These are phyloP conservation scores for Thermothelomyces thermophilus DNA, from an alignment of 2,329 filamentous ascomycete genomes.

Conservation along the genomic window DNA sequence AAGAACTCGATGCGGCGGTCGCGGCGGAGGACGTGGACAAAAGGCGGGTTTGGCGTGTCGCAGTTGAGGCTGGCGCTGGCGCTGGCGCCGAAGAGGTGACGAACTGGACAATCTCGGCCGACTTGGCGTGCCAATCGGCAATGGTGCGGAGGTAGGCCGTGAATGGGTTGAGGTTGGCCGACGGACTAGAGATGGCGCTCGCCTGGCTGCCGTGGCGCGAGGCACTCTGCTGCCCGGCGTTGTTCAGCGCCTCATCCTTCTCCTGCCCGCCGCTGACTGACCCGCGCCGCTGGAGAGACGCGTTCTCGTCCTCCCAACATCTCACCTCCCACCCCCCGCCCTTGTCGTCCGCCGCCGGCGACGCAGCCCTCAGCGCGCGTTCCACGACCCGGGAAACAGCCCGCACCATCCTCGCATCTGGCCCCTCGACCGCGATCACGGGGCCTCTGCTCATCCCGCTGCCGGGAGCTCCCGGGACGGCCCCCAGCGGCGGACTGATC, in stretches of 20 bases:
- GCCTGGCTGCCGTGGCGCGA: slow-evolving; percentile 4
- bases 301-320: slow-evolving; percentile 10
- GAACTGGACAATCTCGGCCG: slow-evolving; percentile 58
- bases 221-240: too few relatives aligned
- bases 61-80: background rate
- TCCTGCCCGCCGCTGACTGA: background rate
- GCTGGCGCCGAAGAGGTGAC: slow-evolving; percentile 32
- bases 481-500: slow-evolving; percentile 62
- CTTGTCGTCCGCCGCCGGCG: background rate
- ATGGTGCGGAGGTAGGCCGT: slow-evolving; percentile 61
- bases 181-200: background rate
- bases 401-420: slow-evolving; percentile 44
- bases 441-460: slow-evolving; percentile 51
- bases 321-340: slow-evolving; percentile 10
- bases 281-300: background rate
- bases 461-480: slow-evolving; percentile 27
- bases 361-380: slow-evolving; percentile 45
- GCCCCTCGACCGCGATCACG: slow-evolving; percentile 77
- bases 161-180: slow-evolving; percentile 35
- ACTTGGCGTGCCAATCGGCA: slow-evolving; percentile 68
- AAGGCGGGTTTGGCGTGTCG: background rate
- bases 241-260: background rate
- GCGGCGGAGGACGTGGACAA: slow-evolving; percentile 1
- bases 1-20: too few relatives aligned
- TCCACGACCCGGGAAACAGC: slow-evolving; percentile 60